A percentile compares a stretch with the other conserved stretches of the same genome.
Conservation (phyloP, 169 alveolate genomes). For the Cryptosporidium parvum region DNA sequence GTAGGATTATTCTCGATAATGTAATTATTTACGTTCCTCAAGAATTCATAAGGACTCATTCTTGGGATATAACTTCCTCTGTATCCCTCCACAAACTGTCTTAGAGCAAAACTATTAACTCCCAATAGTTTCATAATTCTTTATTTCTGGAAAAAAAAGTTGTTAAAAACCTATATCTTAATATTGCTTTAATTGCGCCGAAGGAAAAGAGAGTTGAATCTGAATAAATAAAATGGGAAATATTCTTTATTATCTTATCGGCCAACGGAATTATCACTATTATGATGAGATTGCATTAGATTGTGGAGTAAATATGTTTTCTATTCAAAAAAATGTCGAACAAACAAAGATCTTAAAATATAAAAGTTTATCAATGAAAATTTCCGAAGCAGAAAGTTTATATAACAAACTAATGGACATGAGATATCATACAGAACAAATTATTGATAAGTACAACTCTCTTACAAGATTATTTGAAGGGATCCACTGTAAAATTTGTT, state of each 20-base stretch:
- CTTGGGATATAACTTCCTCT: constrained; percentile 52
- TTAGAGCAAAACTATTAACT: constrained; percentile 39
- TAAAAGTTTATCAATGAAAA: constrained; percentile 6
- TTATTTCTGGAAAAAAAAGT: background rate
- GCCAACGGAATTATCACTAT: background rate
- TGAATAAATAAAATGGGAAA: constrained; percentile 39
- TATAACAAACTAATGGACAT: constrained; percentile 27
- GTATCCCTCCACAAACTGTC: constrained; percentile 47
- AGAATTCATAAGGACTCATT: constrained; percentile 13
- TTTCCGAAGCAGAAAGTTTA: constrained; percentile 36
- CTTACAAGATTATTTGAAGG: constrained; percentile 30
- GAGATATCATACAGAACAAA: constrained; percentile 8
- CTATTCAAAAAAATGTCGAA: background rate
- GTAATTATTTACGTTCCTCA: constrained; percentile 11
- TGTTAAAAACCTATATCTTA: background rate
- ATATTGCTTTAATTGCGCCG: background rate
- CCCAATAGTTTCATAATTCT: constrained; percentile 27
- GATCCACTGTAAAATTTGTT: constrained; percentile 51
- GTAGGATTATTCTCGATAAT: constrained; percentile 66
- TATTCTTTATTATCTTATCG: background rate
- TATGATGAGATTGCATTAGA: constrained; percentile 35
- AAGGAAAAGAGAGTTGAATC: background rate
- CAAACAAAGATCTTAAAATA: background rate
- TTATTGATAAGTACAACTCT: constrained; percentile 39
- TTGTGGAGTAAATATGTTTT: background rate